Percentiles rank a stretch among this genome's conserved stretches.
These are phyloP conservation scores for Pseudomonodictys pantanalensis DNA, from an alignment of 495 filamentous ascomycete genomes.

Conservation along the genomic window DNA sequence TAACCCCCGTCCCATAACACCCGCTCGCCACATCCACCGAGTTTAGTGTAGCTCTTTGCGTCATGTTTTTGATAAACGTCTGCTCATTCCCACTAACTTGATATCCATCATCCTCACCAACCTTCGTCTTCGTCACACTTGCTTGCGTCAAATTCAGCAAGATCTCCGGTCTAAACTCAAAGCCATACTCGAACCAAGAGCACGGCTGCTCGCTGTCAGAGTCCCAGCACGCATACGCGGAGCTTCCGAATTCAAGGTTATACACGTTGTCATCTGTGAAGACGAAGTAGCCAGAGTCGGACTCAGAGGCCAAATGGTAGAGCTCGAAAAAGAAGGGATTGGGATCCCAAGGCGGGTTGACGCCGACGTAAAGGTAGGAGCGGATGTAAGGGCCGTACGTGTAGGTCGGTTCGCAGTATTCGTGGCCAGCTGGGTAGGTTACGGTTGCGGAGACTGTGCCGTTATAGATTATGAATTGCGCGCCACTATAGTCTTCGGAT, in stretches of 20 bases:
- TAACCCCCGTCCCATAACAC: neutral
- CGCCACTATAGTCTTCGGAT: neutral
- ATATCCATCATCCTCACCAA: neutral
- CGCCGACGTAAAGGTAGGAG: neutral
- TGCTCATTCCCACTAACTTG: neutral
- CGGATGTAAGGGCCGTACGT: neutral
- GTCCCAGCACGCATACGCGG: constrained; percentile 2
- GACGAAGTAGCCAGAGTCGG: neutral
- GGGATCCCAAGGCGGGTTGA: neutral
- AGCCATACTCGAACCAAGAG: neutral
- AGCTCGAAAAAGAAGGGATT: constrained; percentile 4
- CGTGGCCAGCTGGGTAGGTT: neutral
- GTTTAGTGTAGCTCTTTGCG: neutral
- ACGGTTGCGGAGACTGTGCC: neutral
- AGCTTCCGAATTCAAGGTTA: neutral
- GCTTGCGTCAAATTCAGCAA: neutral
- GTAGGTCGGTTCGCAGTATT: neutral
- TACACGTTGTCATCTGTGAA: neutral
- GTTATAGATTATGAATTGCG: neutral
- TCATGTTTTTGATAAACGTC: neutral
- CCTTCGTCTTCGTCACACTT: neutral
- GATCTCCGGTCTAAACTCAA: neutral
- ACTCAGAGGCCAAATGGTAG: neutral
- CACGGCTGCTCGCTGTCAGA: neutral
- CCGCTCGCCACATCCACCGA: neutral